Evolutionary conservation across 192 early-diverging fungal genomes (phyloP), one percentile per base, ranked within the genome.

Genomic region (Umbelopsis ramanniana): DNA sequence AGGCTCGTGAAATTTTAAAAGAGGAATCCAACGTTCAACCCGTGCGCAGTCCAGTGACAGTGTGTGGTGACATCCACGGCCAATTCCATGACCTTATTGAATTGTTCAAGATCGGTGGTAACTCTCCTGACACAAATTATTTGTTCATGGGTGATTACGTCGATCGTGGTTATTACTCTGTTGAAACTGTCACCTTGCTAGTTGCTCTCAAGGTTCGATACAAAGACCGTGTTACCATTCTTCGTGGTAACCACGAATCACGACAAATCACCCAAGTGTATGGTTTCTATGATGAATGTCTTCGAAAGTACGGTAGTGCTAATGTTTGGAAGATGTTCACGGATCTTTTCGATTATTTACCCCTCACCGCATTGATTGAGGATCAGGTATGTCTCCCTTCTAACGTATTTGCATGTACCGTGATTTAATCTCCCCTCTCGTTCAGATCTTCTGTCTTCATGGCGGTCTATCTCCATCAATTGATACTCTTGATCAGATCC

Each of bases 81-180:
- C 98, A 99, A 81, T 98, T 98, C 77, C 95, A 96, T 78, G 98
- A 98, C 79, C 85, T 98, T 52, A 93, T 96, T 75, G 96, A 98
- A 83, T 91, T 99, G 26, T 97, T 98, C 83, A 90, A 91, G 69
- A 97, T 97, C 71, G 97, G 98, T 60, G 98, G 98, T 75, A 91
- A 96, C 71, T 93, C 93, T 48, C 97, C 98, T 8, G 90, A 97
- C 74, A 98, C 96, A 70, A 97, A 98, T 82, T 99, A 98, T 74
- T 86, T 99, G 37, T 99, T 99, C 79, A 95, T 99, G 95, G 97
- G 97, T 54, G 98, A 99, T 82, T 99, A 98, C 81, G 98, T 99
- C 45, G 98, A 99, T 78, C 92, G 98, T 68, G 98, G 98, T 50
- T 98, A 98, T 79, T 96, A 98, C 84, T 94, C 92, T 33, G 98